Percentiles rank a stretch among this genome's conserved stretches.
Evolutionary conservation across 495 filamentous ascomycete genomes (phyloP).

Genomic region (Cryomyces minteri): DNA sequence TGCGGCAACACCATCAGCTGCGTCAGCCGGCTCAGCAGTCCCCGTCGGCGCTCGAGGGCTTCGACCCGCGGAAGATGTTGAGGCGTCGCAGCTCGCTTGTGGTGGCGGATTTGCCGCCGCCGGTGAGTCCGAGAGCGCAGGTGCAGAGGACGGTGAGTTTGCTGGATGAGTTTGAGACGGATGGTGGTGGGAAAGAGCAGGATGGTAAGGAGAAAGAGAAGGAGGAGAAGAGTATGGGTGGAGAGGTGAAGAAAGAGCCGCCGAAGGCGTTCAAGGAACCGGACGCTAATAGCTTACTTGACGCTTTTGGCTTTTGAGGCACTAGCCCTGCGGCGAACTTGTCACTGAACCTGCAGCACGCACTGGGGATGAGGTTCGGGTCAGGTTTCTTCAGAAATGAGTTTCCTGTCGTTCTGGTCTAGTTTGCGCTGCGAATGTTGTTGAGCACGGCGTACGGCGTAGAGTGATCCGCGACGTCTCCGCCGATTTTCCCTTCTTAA

Average conservation of each 20-base stretch:
- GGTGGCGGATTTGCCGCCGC: slow-evolving; percentile 54
- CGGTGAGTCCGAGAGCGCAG: slow-evolving; percentile 4
- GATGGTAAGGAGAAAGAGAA: slow-evolving; percentile 12
- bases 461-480: no score
- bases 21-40: slow-evolving; percentile 1
- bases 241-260: slow-evolving; percentile 33
- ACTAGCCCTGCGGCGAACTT: background rate
- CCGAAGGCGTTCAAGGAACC: slow-evolving; percentile 83
- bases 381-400: no score
- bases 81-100: slow-evolving; percentile 59
- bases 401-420: no score
- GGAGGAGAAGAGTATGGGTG: slow-evolving; percentile 26
- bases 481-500: no score
- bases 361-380: no score
- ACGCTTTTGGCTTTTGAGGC: slow-evolving; percentile 23
- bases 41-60: slow-evolving; percentile 11
- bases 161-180: slow-evolving; percentile 1
- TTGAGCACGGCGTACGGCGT: no score
- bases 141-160: background rate
- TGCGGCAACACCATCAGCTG: no score
- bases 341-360: no score
- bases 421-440: no score
- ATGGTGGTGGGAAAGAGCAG: slow-evolving; percentile 9
- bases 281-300: slow-evolving; percentile 46
- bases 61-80: slow-evolving; percentile 49